Base-by-base conservation (phyloP, 2,329 filamentous ascomycete genomes). In the Ophiostoma tasmaniense region DNA sequence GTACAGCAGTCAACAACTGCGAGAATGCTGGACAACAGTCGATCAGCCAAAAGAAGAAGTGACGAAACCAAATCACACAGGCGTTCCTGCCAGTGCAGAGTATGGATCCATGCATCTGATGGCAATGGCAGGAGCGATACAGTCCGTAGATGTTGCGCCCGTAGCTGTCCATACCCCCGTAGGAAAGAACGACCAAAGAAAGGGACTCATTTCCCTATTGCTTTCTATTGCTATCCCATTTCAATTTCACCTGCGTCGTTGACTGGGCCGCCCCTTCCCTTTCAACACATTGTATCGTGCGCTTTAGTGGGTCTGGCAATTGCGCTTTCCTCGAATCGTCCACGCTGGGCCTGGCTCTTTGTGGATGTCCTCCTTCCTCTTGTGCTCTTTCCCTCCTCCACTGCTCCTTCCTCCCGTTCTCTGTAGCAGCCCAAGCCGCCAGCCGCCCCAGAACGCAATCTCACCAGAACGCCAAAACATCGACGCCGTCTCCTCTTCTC, bases 401-500 rank as follows among this genome's bases (percentile, higher is more conserved):
- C 55, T 61, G 55, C 55, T 17, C 55, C 55, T 55, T 25, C 50
- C n/a, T 25, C 50, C 50, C 20, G 33, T 33, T 33, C 33, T 33
- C 33, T 50, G 64, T 30, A 50, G 52, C 30, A 66, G 68, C 55
- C 68, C 52, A 62, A 69, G 39, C 52, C 64, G 37, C 22, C 66
- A 69, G 52, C 52, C 64, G 37, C 22, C 66, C 33, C 66, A 37
- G 65, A 68, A 52, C 66, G 66, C 69, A 66, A 68, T 68, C 69
- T 68, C 65, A 64, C 66, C 37, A 50, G 39, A 64, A 64, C 61
- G 10, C 61, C 62, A 25, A 35, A 35, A 37, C 61, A 64, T 37
- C 30, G 30, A 35, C 59, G 59, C 59, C 33, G 20, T 37, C 61
- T 64, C n/a, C 35, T 28, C 62, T 17, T 22, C 33, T 33, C 52